Percentiles rank a stretch among this genome's conserved stretches.
phyloP scores from a whole-genome alignment of 495 filamentous ascomycete genomes.

The Barbatosphaeria neglecta region DNA sequence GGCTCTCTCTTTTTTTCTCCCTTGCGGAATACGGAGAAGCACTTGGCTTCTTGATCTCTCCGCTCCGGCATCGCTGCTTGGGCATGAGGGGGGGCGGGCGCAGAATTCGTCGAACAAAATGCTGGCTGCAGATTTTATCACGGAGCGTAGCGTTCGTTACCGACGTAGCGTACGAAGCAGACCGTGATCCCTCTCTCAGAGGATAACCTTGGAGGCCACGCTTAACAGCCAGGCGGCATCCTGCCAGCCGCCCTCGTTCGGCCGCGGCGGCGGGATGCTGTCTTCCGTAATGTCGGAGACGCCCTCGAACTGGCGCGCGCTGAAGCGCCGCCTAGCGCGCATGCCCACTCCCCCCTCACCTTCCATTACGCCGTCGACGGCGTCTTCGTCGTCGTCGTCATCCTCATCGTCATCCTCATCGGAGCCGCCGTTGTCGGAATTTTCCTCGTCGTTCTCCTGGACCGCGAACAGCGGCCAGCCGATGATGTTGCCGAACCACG shows the following conservation, averaged over 20 bases:
- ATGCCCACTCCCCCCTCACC: slow-evolving; percentile 19
- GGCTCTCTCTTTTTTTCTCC: too few species aligned
- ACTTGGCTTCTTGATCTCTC: too few species aligned
- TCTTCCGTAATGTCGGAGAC: slow-evolving; percentile 6
- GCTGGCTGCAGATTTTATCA: neutral
- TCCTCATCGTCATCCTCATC: slow-evolving; percentile 28
- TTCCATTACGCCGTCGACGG: too few species aligned
- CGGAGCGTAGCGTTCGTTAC: neutral
- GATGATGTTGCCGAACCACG: slow-evolving; percentile 63
- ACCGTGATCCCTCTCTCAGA: slow-evolving; percentile 24
- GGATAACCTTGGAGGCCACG: slow-evolving; percentile 59
- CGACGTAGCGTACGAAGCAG: neutral
- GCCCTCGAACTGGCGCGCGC: slow-evolving; percentile 9
- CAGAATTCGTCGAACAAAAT: too few species aligned
- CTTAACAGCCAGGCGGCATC: slow-evolving; percentile 79
- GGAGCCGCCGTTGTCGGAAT: too few species aligned
- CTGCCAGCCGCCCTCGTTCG: slow-evolving; percentile 56
- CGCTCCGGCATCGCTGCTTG: too few species aligned
- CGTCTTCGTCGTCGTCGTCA: slow-evolving; percentile 28
- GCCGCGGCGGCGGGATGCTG: slow-evolving; percentile 28
- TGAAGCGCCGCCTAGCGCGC: slow-evolving; percentile 9
- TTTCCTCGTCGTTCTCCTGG: slow-evolving; percentile 43
- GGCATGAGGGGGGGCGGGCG: too few species aligned
- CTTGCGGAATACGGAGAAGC: too few species aligned
- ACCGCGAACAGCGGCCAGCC: slow-evolving; percentile 71